Conservation (phyloP, 495 filamentous ascomycete species). For the Tuber brumale region DNA sequence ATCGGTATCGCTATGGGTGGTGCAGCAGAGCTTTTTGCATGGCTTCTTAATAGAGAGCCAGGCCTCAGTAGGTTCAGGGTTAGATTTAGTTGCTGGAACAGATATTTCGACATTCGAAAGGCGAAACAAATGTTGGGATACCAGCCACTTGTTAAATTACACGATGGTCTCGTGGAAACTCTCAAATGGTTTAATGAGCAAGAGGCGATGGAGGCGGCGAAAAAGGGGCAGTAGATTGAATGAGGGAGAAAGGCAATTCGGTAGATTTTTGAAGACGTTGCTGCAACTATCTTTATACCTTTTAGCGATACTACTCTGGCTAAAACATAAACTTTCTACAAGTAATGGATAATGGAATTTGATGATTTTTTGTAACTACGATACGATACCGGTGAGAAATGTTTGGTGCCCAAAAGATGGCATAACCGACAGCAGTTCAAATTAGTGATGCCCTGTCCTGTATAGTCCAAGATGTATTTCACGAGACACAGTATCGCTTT, state of each 20-base stretch:
- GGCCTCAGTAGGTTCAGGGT: slow-evolving; percentile 69
- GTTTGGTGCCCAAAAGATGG: neutral
- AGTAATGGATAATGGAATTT: neutral
- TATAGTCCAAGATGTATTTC: neutral
- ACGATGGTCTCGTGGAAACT: slow-evolving; percentile 65
- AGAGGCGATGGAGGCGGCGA: slow-evolving; percentile 45
- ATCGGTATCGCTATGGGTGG: slow-evolving; percentile 60
- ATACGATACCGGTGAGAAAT: neutral
- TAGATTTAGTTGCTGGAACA: slow-evolving; percentile 70
- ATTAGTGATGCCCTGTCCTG: neutral
- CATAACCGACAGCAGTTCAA: neutral
- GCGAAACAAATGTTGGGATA: slow-evolving; percentile 73
- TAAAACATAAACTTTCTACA: neutral
- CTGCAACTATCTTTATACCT: neutral
- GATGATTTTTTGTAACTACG: neutral
- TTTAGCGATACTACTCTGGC: neutral
- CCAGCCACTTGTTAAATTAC: slow-evolving; percentile 61
- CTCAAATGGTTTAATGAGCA: slow-evolving; percentile 60
- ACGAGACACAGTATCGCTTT: neutral
- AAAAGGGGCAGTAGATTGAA: slow-evolving; percentile 35
- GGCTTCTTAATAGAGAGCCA: slow-evolving; percentile 63
- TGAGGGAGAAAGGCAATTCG: neutral
- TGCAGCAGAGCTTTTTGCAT: slow-evolving; percentile 62
- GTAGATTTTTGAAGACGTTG: neutral
- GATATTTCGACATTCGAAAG: slow-evolving; percentile 81